Base-by-base conservation (phyloP, 2,329 filamentous ascomycete genomes). In the Ophiognomonia clavigignenti-juglandacearum region DNA sequence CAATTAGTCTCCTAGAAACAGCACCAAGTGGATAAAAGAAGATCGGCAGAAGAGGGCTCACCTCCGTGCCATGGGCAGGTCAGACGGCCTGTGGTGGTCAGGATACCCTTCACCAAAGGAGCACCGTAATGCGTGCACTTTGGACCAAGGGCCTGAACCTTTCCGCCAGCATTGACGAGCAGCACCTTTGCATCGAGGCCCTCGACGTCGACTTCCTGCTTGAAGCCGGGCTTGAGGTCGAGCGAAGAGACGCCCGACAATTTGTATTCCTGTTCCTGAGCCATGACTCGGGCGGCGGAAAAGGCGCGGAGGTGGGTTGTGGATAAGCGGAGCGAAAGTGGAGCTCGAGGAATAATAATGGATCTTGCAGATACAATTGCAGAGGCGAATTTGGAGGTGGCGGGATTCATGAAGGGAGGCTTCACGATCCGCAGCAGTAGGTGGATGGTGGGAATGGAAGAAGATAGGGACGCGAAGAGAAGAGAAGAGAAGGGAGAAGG, bases 21-120 rank as follows among this genome's bases (percentile, higher is more conserved):
- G n/a, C n/a, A 22, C 10, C 29, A n/a, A 29, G 7, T 29, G 13
- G 11, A 47, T 39, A 32, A 18, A 27, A 10, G 14, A 26, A 37
- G 18, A 18, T 44, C 29, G 16, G 24, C 3, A 8, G 1, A 6
- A 11, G 14, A 26, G 4, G 26, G 8, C 74, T 55, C 64, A 93
- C 88, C 89, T 71, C 92, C 92, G 64, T 97, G 92, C 93, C 93
- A 97, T 4, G 92, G 90, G 64, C 93, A 98, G 6, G 88, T 96
- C 53, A 98, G 68, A 42, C 89, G 78, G 5, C 93, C 93, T 56
- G 86, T 83, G 3, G 81, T 80, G 7, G 88, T 88, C 53, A 98
- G 69, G 7, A 97, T 83, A 45, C 93, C 93, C 56, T 92, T 89
- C 44, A 83, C 81, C 54, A 98, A 70, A 13, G 93, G 93, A 34